These are phyloP conservation scores for Fusarium penzigii DNA, from an alignment of 2,329 filamentous ascomycete genomes.

Conservation along the genomic window DNA sequence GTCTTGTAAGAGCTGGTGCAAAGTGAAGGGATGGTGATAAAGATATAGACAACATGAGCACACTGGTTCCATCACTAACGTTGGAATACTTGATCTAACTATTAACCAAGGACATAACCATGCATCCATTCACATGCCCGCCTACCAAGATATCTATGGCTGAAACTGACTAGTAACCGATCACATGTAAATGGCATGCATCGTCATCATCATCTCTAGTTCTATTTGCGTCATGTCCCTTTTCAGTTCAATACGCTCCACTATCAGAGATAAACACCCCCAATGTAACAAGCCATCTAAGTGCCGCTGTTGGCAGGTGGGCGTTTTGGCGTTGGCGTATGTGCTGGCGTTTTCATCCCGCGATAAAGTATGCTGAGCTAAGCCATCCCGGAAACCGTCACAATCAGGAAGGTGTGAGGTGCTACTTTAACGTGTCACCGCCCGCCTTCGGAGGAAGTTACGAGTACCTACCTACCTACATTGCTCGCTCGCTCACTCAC, in stretches of 20 bases:
- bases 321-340: not conserved
- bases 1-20: no score
- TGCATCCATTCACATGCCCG: no score
- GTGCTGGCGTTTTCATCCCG: not conserved
- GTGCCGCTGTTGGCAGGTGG: not conserved
- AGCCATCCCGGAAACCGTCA: not conserved
- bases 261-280: no score
- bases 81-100: no score
- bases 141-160: no score
- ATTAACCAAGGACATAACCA: no score
- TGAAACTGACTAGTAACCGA: no score
- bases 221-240: not conserved
- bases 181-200: not conserved
- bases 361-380: not conserved
- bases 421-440: not conserved
- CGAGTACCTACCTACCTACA: not conserved
- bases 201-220: not conserved
- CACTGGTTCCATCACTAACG: no score
- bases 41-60: no score
- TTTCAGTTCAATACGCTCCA: no score
- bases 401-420: not conserved
- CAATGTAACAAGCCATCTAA: not conserved
- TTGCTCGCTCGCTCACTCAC: no score
- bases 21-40: no score
- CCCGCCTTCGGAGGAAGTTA: not conserved